These are phyloP conservation scores for Populus hybrid DNA, from an alignment of 441 rosid genomes.

Conservation along the genomic window DNA sequence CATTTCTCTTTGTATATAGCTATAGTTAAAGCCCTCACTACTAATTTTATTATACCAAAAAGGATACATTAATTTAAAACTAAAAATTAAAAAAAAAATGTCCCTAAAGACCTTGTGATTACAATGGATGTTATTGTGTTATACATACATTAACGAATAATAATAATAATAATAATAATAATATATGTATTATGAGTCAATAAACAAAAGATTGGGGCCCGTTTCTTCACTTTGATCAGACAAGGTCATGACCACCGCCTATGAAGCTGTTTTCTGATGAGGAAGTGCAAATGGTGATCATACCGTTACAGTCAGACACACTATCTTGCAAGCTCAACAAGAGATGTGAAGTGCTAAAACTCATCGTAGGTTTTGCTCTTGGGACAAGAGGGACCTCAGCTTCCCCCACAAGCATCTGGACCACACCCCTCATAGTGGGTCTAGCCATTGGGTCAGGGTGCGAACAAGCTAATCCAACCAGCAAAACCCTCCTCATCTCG, in stretches of 20 bases:
- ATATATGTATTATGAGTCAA: too few species aligned
- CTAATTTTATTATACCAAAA: too few species aligned
- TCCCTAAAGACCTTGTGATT: too few species aligned
- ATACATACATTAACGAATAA: too few species aligned
- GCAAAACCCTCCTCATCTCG: conserved; percentile 61
- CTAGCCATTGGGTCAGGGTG: conserved; percentile 87
- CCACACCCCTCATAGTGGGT: conserved; percentile 82
- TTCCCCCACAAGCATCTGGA: conserved; percentile 87
- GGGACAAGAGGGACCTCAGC: conserved; percentile 80
- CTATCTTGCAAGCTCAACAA: conserved; percentile 81
- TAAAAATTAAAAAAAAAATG: too few species aligned
- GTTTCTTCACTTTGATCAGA: conserved; percentile 27
- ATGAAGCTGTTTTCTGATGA: conserved; percentile 60
- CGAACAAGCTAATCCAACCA: conserved; percentile 88
- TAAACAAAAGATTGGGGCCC: too few species aligned
- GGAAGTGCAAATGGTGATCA: conserved; percentile 52
- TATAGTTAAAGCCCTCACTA: too few species aligned
- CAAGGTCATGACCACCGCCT: conserved; percentile 38
- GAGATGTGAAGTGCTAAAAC: conserved; percentile 79
- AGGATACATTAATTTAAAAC: too few species aligned
- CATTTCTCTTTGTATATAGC: too few species aligned
- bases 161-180: too few species aligned
- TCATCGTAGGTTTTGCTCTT: conserved; percentile 71
- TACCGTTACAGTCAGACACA: conserved; percentile 75
- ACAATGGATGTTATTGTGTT: too few species aligned